Evolutionary conservation across 805 yeast genomes (phyloP), one percentile per base, ranked within the genome.

Genomic region (Peterozyma toletana): DNA sequence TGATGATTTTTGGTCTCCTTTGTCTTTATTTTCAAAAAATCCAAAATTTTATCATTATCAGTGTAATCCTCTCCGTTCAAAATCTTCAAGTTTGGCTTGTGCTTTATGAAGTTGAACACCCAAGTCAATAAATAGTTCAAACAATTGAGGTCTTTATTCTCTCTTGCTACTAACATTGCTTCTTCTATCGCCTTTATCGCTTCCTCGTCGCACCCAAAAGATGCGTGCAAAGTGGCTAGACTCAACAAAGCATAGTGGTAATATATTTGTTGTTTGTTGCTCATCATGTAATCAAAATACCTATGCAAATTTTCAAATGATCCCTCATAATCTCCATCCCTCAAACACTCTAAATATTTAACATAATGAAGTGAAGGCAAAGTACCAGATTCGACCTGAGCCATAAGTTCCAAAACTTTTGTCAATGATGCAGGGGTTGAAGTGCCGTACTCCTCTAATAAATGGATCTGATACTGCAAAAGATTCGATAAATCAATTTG

Each of bases 151-250:
- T 90, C 96, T 48, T 80, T 80, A 52, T 83, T 82, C 53, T 89
- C 96, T 51, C 96, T 67, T 0, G 96, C 96, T 2, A 89, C 88
- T 6, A 84, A 70, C 2, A 88, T 83, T 0, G 96, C 93, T 58
- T 89, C 96, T 49, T 84, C 87, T 9, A 88, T 84, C 1, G 95
- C 83, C 50, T 82, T 71, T 11, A 87, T 58, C 0, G 96, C 95
- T 47, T 83, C 83, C 11, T 71, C 71, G 49, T 75, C 74, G 44
- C 80, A 78, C 29, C 80, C 79, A 57, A 83, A 85, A 41, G 74
- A 75, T 17, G 83, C 80, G 50, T 86, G 88, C 35, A 86, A 62
- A 0, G 85, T 70, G 0, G 93, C 95, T 39, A 83, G 63, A 2
- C 85, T 80, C 15, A 86, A 67, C 30, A 87, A 64, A 1, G 95